Percentiles rank a stretch among this genome's conserved stretches.
Evolutionary conservation across 108 stramenopile genomes (phyloP).

Genomic region (Nitzschia sp.): DNA sequence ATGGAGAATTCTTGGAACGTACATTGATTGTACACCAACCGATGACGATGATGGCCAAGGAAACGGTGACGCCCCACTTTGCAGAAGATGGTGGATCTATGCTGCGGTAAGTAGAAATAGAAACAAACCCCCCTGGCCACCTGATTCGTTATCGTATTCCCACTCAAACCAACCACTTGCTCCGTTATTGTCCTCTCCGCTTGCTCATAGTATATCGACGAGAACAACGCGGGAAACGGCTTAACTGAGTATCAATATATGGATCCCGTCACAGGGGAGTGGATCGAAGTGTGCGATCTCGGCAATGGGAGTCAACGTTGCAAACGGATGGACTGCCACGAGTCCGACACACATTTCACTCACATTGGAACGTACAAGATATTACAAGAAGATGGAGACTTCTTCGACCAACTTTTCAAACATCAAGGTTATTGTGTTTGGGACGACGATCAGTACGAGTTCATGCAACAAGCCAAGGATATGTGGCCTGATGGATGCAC

Average conservation of each 20-base stretch:
- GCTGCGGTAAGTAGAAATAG: background rate
- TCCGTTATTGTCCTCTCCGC: conserved; percentile 55
- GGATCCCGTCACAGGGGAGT: background rate
- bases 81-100: background rate
- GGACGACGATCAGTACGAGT: conserved; percentile 24
- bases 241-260: background rate
- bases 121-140: no score
- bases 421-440: conserved; percentile 51
- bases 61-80: background rate
- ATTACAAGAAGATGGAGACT: conserved; percentile 28
- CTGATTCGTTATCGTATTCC: conserved; percentile 5
- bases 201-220: background rate
- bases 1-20: conserved; percentile 58
- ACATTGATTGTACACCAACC: conserved; percentile 44
- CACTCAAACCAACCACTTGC: no score
- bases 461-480: conserved; percentile 3
- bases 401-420: conserved; percentile 56
- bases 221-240: background rate
- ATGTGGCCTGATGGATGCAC: background rate
- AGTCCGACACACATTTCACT: conserved; percentile 26
- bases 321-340: conserved; percentile 54
- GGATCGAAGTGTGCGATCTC: background rate
- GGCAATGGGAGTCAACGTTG: conserved; percentile 16
- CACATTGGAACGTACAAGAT: conserved; percentile 51
- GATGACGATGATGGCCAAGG: conserved; percentile 3